These are phyloP conservation scores for Ustilago loliicola DNA, from an alignment of 1,284 basidiomycete species.

Conservation along the genomic window DNA sequence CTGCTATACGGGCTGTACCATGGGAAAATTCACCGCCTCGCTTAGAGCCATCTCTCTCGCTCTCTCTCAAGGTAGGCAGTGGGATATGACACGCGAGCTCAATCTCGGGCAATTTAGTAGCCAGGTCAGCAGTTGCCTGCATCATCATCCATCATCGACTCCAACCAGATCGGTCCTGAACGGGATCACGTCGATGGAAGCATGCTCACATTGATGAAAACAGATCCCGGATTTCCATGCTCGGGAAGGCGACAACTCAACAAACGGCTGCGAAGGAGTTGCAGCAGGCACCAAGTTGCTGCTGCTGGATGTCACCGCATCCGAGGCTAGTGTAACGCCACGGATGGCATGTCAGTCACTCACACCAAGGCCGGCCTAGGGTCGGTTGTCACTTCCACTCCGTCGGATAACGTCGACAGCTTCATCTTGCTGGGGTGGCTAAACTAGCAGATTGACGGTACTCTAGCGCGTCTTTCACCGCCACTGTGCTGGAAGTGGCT, in stretches of 20 bases:
- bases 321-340: conserved; percentile 1
- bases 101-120: not conserved
- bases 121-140: not conserved
- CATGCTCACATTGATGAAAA: not conserved
- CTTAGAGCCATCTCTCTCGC: not conserved
- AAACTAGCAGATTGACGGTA: not conserved
- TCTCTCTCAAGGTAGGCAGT: not conserved
- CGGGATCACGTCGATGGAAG: not conserved
- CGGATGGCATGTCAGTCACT: not conserved
- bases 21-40: conserved; percentile 6
- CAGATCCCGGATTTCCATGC: conserved; percentile 5
- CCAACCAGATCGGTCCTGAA: not conserved
- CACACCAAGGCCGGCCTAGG: not conserved
- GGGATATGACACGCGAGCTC: not conserved
- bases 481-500: too few species aligned
- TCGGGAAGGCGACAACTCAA: conserved; percentile 4
- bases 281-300: not conserved
- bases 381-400: not conserved
- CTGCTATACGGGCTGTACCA: not conserved
- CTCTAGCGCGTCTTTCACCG: too few species aligned
- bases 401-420: not conserved
- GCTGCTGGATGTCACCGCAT: not conserved
- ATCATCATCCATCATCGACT: not conserved
- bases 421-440: not conserved
- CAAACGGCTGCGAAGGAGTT: not conserved